Evolutionary conservation across 257 asterid species (phyloP).

Genomic region (Knoxia roxburghii): DNA sequence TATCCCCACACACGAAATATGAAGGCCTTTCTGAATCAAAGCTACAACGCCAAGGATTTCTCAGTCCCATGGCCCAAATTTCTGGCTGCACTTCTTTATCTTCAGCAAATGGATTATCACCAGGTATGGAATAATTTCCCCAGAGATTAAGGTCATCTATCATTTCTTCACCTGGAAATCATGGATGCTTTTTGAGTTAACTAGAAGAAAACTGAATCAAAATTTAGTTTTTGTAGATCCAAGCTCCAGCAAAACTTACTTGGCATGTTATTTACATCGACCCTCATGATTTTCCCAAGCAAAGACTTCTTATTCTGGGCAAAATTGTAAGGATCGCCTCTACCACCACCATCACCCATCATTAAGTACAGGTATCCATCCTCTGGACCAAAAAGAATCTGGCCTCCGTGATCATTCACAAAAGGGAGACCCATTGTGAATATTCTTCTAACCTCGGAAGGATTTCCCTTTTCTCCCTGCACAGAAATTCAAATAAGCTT

Average conservation of each 20-base stretch:
- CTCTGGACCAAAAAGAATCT: slow-evolving; percentile 75
- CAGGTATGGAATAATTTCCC: slow-evolving; percentile 81
- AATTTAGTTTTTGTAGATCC: too few species aligned
- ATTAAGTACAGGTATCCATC: slow-evolving; percentile 77
- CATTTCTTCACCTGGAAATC: slow-evolving; percentile 50
- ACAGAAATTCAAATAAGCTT: slow-evolving; percentile 1
- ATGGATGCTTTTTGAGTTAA: not conserved
- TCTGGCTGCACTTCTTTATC: slow-evolving; percentile 59
- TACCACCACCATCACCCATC: slow-evolving; percentile 91
- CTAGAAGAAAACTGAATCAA: not conserved
- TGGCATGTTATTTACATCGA: slow-evolving; percentile 66
- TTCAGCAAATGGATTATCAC: slow-evolving; percentile 62
- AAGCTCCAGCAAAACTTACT: slow-evolving; percentile 36
- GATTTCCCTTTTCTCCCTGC: slow-evolving; percentile 58
- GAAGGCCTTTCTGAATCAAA: slow-evolving; percentile 89
- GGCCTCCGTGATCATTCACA: slow-evolving; percentile 69
- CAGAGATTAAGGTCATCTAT: slow-evolving; percentile 49
- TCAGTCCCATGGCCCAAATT: slow-evolving; percentile 79
- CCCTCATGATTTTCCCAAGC: slow-evolving; percentile 82
- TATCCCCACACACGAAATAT: slow-evolving; percentile 72
- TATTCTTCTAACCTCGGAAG: slow-evolving; percentile 65
- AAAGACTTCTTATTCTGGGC: slow-evolving; percentile 85
- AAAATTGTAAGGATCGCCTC: slow-evolving; percentile 71
- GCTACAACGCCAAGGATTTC: slow-evolving; percentile 95
- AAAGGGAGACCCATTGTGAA: slow-evolving; percentile 83